phyloP scores from a whole-genome alignment of 768 basidiomycete genomes.

The Gloeopeniophorella convolvens region DNA sequence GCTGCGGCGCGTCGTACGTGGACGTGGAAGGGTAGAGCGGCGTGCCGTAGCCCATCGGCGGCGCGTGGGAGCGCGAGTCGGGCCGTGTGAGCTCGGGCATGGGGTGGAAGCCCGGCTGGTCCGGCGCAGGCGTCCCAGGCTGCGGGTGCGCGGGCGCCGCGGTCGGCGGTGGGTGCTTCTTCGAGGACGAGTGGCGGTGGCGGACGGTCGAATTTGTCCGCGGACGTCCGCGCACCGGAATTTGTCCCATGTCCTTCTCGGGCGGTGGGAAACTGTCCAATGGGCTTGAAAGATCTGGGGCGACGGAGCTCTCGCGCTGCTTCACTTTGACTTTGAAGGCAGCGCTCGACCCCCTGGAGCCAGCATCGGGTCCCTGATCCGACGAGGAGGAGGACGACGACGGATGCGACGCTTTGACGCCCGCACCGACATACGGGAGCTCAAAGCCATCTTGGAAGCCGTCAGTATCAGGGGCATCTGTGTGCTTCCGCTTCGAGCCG shows the following conservation, averaged over 20 bases:
- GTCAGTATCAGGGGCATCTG: conserved; percentile 33
- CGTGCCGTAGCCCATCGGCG: conserved; percentile 6
- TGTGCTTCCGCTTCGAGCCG: conserved; percentile 40
- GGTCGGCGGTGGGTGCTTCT: conserved; percentile 2
- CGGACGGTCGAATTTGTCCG: conserved; percentile 5
- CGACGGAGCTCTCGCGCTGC: conserved; percentile 1
- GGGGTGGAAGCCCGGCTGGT: conserved; percentile 4
- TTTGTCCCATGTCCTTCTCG: conserved; percentile 4
- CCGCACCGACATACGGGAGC: conserved; percentile 37
- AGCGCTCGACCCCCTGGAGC: conserved; percentile 1
- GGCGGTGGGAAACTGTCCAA: not conserved
- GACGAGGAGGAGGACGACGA: too few species aligned
- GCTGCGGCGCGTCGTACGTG: conserved; percentile 2
- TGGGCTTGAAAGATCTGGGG: not conserved
- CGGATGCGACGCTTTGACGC: conserved; percentile 23
- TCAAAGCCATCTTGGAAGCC: conserved; percentile 30
- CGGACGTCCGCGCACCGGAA: conserved; percentile 16
- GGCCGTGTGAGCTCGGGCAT: conserved; percentile 5
- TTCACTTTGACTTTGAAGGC: not conserved
- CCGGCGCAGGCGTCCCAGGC: conserved; percentile 11
- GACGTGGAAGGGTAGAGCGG: conserved; percentile 3
- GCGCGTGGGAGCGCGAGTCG: conserved; percentile 5
- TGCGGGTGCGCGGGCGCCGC: conserved; percentile 6
- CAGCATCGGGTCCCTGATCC: not conserved
- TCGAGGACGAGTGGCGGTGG: conserved; percentile 7